These are phyloP conservation scores for Raffaelea ambrosiae DNA, from an alignment of 2,329 filamentous ascomycete species.

Conservation along the genomic window DNA sequence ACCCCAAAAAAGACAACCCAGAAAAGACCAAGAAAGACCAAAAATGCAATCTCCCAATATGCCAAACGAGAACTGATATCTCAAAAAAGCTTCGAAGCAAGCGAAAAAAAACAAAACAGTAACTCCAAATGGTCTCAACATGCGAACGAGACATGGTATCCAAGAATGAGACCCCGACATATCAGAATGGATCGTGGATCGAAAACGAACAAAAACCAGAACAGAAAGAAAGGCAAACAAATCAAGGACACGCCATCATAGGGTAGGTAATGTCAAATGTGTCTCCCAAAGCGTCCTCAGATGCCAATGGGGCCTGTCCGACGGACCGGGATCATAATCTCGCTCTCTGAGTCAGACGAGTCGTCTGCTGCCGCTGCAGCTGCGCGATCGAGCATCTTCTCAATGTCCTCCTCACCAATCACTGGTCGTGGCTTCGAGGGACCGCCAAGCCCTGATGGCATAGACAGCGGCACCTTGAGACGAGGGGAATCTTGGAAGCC, in stretches of 20 bases:
- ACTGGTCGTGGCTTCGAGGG: slow-evolving; percentile 29
- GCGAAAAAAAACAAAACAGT: background rate
- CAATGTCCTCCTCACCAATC: slow-evolving; percentile 47
- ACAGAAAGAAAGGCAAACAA: background rate
- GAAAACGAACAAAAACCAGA: no score
- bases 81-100: background rate
- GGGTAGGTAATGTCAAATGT: no score
- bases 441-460: slow-evolving; percentile 39
- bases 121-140: background rate
- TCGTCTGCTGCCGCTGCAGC: slow-evolving; percentile 37
- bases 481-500: slow-evolving; percentile 19
- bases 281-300: background rate
- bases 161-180: no score
- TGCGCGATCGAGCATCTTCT: slow-evolving; percentile 47
- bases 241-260: no score
- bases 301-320: slow-evolving; percentile 5
- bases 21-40: background rate
- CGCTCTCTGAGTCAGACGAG: slow-evolving; percentile 49
- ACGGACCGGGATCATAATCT: slow-evolving; percentile 39
- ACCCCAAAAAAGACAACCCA: no score
- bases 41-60: background rate
- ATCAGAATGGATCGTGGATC: no score
- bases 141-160: background rate
- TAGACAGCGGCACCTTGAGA: slow-evolving; percentile 33
- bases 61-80: background rate